Evolutionary conservation across 352 stramenopile genomes (phyloP).

Genomic region (Phytophthora pseudosyringae): DNA sequence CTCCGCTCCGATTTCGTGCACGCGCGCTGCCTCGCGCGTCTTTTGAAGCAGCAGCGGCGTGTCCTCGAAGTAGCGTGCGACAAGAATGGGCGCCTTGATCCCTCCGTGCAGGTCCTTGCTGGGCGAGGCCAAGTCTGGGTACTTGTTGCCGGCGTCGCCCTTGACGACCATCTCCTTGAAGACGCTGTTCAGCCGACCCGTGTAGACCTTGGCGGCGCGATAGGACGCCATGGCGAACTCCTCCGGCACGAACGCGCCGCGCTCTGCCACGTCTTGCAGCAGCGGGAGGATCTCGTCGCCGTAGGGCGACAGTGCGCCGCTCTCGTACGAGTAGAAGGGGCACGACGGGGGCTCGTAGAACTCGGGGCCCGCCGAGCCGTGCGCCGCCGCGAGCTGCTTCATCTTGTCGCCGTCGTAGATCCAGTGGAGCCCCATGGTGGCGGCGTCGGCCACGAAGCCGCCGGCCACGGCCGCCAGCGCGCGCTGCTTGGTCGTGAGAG

Average conservation of each 20-base stretch:
- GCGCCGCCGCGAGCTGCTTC: conserved; percentile 37
- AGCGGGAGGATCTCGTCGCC: conserved; percentile 71
- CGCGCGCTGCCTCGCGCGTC: conserved; percentile 49
- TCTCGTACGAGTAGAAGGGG: conserved; percentile 70
- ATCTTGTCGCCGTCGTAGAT: conserved; percentile 74
- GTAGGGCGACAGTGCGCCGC: conserved; percentile 63
- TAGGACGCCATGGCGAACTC: conserved; percentile 61
- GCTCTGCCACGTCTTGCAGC: conserved; percentile 53
- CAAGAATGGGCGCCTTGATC: conserved; percentile 64
- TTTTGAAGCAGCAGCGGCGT: conserved; percentile 49
- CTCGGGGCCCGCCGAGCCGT: conserved; percentile 30
- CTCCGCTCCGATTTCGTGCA: conserved; percentile 64
- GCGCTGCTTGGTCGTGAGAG: conserved; percentile 44
- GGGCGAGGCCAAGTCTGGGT: conserved; percentile 53
- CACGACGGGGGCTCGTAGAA: conserved; percentile 68
- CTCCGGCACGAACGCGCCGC: conserved; percentile 49
- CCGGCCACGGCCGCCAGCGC: conserved; percentile 54
- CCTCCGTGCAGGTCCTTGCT: conserved; percentile 67
- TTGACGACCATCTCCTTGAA: conserved; percentile 75
- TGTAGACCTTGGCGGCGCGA: conserved; percentile 61
- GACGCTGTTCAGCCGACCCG: conserved; percentile 64
- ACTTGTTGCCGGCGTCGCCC: conserved; percentile 65
- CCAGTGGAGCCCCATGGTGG: conserved; percentile 78
- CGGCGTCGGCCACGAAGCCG: conserved; percentile 67
- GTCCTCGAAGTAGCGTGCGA: conserved; percentile 58